Percentiles rank a stretch among this genome's conserved stretches.
phyloP scores from a whole-genome alignment of 192 early-diverging fungal genomes.

The Polychytrium aggregatum region DNA sequence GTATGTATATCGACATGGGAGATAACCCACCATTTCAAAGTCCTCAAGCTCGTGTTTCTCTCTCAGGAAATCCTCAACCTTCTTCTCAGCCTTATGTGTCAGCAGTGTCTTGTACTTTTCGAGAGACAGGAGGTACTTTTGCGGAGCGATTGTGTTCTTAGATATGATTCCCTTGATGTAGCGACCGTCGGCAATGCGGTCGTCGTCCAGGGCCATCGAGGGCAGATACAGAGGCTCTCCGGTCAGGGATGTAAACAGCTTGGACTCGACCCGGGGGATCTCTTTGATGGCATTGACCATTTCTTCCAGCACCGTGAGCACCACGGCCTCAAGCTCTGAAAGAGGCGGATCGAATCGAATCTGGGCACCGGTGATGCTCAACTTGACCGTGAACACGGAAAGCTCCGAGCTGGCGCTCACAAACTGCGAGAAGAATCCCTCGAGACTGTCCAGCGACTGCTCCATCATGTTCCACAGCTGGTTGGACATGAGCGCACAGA shows the following conservation, averaged over 20 bases:
- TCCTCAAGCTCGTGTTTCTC: constrained; percentile 54
- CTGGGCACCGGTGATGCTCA: constrained; percentile 43
- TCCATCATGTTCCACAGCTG: constrained; percentile 41
- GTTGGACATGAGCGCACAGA: constrained; percentile 43
- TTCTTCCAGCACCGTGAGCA: constrained; percentile 40
- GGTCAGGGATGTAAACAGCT: constrained; percentile 41
- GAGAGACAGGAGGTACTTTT: constrained; percentile 47
- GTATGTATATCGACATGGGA: too few species aligned
- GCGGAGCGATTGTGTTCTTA: constrained; percentile 45
- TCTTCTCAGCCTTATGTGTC: constrained; percentile 53
- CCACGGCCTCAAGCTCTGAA: constrained; percentile 36
- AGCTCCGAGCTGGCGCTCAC: constrained; percentile 22
- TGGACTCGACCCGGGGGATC: constrained; percentile 48
- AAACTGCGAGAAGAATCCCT: constrained; percentile 44
- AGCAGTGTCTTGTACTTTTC: constrained; percentile 52
- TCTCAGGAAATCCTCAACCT: constrained; percentile 51
- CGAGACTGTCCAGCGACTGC: constrained; percentile 36
- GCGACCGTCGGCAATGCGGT: constrained; percentile 40
- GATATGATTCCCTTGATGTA: constrained; percentile 36
- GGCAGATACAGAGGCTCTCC: constrained; percentile 28
- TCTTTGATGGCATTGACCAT: constrained; percentile 39
- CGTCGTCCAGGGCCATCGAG: constrained; percentile 41
- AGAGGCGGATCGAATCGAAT: constrained; percentile 53
- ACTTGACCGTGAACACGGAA: constrained; percentile 35
- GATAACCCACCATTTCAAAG: constrained; percentile 40